Conservation (phyloP, 345 rosid genomes). For the Acer saccharum region DNA sequence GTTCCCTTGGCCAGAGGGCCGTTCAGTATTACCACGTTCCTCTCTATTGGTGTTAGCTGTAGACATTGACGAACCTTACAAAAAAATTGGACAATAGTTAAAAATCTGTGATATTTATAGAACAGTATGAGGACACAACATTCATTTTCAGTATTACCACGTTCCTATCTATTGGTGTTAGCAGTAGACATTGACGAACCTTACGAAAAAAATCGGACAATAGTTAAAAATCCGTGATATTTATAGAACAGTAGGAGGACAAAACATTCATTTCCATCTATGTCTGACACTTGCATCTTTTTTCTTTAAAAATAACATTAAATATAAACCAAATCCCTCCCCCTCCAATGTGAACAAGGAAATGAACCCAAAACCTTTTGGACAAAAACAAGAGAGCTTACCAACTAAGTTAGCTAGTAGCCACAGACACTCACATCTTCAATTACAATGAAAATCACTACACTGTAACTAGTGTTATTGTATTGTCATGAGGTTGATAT, state of each 20-base stretch:
- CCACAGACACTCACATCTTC: background rate
- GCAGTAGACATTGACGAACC: slow-evolving; percentile 50
- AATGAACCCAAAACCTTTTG: background rate
- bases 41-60: slow-evolving; percentile 39
- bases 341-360: background rate
- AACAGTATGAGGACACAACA: background rate
- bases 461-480: background rate
- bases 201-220: background rate
- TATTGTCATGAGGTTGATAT: background rate
- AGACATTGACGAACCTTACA: slow-evolving; percentile 46
- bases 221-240: background rate
- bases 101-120: background rate
- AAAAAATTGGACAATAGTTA: background rate
- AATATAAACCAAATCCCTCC: background rate
- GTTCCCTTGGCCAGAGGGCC: slow-evolving; percentile 41
- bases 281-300: background rate
- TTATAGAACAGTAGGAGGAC: background rate
- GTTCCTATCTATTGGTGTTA: slow-evolving; percentile 42
- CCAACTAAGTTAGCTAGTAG: background rate
- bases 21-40: slow-evolving; percentile 42
- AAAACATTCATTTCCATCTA: background rate
- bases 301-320: no score
- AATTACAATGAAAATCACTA: background rate
- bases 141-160: slow-evolving; percentile 25
- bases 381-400: background rate